Conservation (phyloP, 192 early-diverging fungal species). For the Coemansia sp. region DNA sequence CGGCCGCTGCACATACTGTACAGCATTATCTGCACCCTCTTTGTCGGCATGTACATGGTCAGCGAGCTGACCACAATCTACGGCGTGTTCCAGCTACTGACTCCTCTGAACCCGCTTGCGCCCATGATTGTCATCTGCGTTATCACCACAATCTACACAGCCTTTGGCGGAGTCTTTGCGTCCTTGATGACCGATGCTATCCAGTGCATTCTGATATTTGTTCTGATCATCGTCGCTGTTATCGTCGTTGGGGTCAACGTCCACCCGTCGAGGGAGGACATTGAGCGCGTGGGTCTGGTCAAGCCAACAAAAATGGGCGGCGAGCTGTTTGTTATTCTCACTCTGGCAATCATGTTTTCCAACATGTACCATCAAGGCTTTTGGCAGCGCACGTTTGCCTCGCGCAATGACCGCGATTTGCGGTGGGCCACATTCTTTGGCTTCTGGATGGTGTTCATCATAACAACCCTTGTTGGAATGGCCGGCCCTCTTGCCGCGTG, state of each 20-base stretch:
- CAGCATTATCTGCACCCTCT: constrained; percentile 60
- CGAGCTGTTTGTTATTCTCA: constrained; percentile 63
- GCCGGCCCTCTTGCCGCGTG: constrained; percentile 66
- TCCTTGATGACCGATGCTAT: constrained; percentile 66
- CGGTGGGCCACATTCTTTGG: constrained; percentile 59
- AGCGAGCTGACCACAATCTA: constrained; percentile 69
- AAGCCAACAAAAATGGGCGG: constrained; percentile 66
- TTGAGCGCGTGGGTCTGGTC: constrained; percentile 55
- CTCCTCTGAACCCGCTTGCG: constrained; percentile 58
- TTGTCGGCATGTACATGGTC: constrained; percentile 63
- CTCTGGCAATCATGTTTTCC: constrained; percentile 61
- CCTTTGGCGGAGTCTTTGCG: constrained; percentile 68
- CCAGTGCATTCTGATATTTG: constrained; percentile 59
- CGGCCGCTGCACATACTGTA: constrained; percentile 59
- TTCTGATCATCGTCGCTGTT: constrained; percentile 56
- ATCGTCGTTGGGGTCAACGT: constrained; percentile 59
- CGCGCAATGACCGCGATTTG: constrained; percentile 62
- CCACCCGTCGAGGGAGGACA: constrained; percentile 53
- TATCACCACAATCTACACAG: constrained; percentile 68
- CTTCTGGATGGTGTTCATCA: constrained; percentile 56
- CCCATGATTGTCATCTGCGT: constrained; percentile 62
- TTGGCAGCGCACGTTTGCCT: constrained; percentile 76
- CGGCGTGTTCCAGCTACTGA: constrained; percentile 57
- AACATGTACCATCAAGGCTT: constrained; percentile 70
- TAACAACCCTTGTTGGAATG: constrained; percentile 62